Conservation (phyloP, 2,329 filamentous ascomycete genomes). For the Stemphylium lycopersici region DNA sequence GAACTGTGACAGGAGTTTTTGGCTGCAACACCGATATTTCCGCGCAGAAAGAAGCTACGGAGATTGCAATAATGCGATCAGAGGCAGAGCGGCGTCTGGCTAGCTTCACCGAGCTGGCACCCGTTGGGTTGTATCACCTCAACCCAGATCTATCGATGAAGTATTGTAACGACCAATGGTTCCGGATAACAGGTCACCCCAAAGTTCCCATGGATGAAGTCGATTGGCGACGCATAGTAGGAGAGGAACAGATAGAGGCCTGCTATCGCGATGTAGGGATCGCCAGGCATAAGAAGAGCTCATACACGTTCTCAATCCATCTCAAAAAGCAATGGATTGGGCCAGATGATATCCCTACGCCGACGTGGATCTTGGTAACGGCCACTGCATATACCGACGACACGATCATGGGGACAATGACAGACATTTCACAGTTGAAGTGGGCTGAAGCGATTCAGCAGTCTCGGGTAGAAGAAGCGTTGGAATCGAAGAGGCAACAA, state of each 20-base stretch:
- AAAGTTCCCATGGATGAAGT: constrained; percentile 12
- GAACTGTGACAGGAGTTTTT: constrained; percentile 25
- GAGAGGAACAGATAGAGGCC: constrained; percentile 6
- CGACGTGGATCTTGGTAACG: constrained; percentile 22
- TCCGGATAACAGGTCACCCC: constrained; percentile 19
- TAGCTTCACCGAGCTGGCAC: constrained; percentile 21
- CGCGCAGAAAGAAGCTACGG: constrained; percentile 30
- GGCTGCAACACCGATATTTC: constrained; percentile 34
- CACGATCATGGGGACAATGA: constrained; percentile 36
- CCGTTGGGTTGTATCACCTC: constrained; percentile 17
- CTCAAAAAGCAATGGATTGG: constrained; percentile 25
- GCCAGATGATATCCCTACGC: constrained; percentile 18
- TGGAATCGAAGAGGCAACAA: constrained; percentile 27
- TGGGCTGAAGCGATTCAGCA: constrained; percentile 30
- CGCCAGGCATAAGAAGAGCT: not conserved
- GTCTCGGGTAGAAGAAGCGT: constrained; percentile 16
- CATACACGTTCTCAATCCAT: constrained; percentile 15
- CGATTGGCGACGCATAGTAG: constrained; percentile 9
- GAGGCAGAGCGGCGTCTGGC: constrained; percentile 26
- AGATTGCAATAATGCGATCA: constrained; percentile 13
- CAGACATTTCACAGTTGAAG: constrained; percentile 44
- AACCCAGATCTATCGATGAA: constrained; percentile 21
- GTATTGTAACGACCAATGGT: constrained; percentile 30
- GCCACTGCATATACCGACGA: constrained; percentile 20
- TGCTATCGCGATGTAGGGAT: constrained; percentile 6